phyloP scores from a whole-genome alignment of 192 early-diverging fungal species.

The Chytriomyces sp. region DNA sequence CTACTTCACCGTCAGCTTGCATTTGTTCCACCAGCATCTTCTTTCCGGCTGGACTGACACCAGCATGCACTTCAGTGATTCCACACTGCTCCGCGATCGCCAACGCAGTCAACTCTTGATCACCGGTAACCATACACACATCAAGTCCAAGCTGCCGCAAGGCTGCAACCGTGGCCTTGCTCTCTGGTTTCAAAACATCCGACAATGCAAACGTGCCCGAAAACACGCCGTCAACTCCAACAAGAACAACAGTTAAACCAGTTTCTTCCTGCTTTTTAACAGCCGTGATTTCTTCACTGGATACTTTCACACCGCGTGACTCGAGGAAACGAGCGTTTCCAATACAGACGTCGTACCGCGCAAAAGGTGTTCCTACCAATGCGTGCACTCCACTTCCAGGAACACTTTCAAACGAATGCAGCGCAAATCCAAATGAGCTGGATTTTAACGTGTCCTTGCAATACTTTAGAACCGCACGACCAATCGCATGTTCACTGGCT shows the following conservation, averaged over 20 bases:
- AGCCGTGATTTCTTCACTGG: slow-evolving; percentile 48
- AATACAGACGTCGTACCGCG: background rate
- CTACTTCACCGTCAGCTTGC: slow-evolving; percentile 61
- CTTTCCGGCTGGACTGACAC: slow-evolving; percentile 90
- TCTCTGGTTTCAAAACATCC: slow-evolving; percentile 82
- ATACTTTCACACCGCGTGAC: slow-evolving; percentile 1
- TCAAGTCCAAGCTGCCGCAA: slow-evolving; percentile 76
- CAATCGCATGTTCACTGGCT: slow-evolving; percentile 73
- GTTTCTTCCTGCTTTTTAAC: slow-evolving; percentile 73
- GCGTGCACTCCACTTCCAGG: slow-evolving; percentile 19
- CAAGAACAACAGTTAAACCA: slow-evolving; percentile 82
- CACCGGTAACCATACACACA: slow-evolving; percentile 92
- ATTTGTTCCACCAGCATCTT: slow-evolving; percentile 73
- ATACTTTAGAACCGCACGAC: slow-evolving; percentile 47
- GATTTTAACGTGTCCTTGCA: slow-evolving; percentile 49
- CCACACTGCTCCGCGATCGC: slow-evolving; percentile 83
- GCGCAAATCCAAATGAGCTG: slow-evolving; percentile 30
- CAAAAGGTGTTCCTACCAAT: background rate
- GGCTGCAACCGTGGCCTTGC: slow-evolving; percentile 69
- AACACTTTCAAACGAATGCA: slow-evolving; percentile 23
- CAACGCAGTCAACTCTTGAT: slow-evolving; percentile 82
- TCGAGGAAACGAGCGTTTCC: slow-evolving; percentile 14
- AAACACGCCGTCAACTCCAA: slow-evolving; percentile 66
- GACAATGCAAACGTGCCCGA: slow-evolving; percentile 65
- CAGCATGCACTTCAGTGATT: slow-evolving; percentile 86